These are phyloP conservation scores for Plantago elongata DNA, from an alignment of 257 asterid genomes.

Conservation along the genomic window DNA sequence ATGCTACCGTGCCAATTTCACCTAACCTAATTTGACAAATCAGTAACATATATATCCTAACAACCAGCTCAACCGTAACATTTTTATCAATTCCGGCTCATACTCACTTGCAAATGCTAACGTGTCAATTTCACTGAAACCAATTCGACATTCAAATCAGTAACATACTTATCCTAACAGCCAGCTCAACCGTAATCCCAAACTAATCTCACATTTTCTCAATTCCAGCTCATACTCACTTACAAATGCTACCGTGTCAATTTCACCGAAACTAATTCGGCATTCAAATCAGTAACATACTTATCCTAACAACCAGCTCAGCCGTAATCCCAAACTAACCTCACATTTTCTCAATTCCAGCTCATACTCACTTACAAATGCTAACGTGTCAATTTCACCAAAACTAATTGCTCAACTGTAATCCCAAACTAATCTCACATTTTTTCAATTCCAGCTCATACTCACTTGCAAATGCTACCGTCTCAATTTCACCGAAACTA, in stretches of 20 bases:
- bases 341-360: slow-evolving; percentile 21
- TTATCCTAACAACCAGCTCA: too few species aligned
- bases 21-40: neutral
- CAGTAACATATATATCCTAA: neutral
- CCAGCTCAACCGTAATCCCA: slow-evolving; percentile 10
- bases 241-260: slow-evolving; percentile 17
- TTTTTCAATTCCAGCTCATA: slow-evolving; percentile 25
- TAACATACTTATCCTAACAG: slow-evolving; percentile 3
- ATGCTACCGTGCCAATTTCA: slow-evolving; percentile 14
- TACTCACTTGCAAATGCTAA: slow-evolving; percentile 12
- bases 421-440: too few species aligned
- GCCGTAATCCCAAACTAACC: slow-evolving; percentile 8
- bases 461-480: slow-evolving; percentile 15
- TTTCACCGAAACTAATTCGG: neutral
- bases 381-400: slow-evolving; percentile 14
- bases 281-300: neutral
- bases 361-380: slow-evolving; percentile 19
- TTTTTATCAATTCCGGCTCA: slow-evolving; percentile 26
- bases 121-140: slow-evolving; percentile 12
- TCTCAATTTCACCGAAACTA: slow-evolving; percentile 8
- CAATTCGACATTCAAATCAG: slow-evolving; percentile 1
- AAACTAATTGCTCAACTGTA: too few species aligned
- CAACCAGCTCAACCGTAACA: too few species aligned
- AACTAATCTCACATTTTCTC: slow-evolving; percentile 10
- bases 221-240: slow-evolving; percentile 24